Evolutionary conservation across 2,329 filamentous ascomycete genomes (phyloP), one percentile per base, ranked within the genome.

Genomic region (Ceratocystiopsis sp.): DNA sequence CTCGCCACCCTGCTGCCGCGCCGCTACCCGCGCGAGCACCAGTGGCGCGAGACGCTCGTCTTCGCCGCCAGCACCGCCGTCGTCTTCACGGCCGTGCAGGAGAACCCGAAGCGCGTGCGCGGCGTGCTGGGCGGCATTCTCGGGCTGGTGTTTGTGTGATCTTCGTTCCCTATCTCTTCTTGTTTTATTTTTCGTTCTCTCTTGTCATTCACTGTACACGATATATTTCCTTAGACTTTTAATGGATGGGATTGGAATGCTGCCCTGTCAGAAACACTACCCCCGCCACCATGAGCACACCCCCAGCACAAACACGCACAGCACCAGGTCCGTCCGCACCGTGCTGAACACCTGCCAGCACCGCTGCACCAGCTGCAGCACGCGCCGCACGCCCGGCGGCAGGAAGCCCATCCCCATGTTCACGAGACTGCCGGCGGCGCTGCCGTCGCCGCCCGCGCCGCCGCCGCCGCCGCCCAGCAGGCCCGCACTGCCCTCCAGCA

Each of bases 271-370:
- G n/a, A n/a, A n/a, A n/a, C n/a, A n/a, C n/a, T 39, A 35, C 17
- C 46, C 47, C 47, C 61, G 59, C 48, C 59, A 44, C 68, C 70
- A 74, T 35, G 62, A 60, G 47, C 62, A 67, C 11, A 68, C 65
- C 13, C 80, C 82, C 48, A 89, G 58, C 42, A 87, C 78, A 59
- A 87, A 89, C 10, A 87, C 70, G 46, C 81, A 75, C 2, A 81
- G 73, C 64, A 86, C 65, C n/a, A 82, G 75, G 57, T 89, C 82
- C 32, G 68, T 69, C 54, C 79, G 70, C 19, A 87, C 73, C 5
- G 80, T 84, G 43, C 69, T 73, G 50, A 80, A 80, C 43, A 87
- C 83, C 57, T 78, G 72, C 16, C 69, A 69, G 57, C 86, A 87
- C 49, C 76, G 65, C 54, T 80, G 63, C 35, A 65, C 66, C 25